Conservation (phyloP, 768 basidiomycete species). For the Hemileccinum rubropunctum region DNA sequence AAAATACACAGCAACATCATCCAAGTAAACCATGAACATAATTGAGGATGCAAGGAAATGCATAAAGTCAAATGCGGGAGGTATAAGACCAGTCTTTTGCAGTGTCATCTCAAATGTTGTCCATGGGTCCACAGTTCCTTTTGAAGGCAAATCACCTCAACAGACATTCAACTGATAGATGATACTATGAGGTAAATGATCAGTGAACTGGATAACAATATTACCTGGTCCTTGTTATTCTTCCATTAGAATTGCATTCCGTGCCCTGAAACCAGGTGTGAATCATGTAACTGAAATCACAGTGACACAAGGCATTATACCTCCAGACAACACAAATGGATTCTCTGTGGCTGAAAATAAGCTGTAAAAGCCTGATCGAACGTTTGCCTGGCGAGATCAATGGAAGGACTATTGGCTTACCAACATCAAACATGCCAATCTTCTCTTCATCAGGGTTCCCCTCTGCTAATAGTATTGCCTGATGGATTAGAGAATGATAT, state of each 20-base stretch:
- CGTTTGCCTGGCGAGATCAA: no score
- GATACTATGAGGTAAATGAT: no score
- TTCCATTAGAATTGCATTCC: conserved; percentile 99
- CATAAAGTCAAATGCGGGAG: conserved; percentile 80
- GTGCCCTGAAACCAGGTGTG: conserved; percentile 45
- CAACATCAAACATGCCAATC: conserved; percentile 26
- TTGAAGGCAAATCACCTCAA: no score
- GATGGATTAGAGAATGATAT: neutral
- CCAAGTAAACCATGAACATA: conserved; percentile 85
- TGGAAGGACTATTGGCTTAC: conserved; percentile 4
- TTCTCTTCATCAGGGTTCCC: conserved; percentile 25
- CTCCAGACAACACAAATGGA: conserved; percentile 81
- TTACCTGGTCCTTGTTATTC: no score
- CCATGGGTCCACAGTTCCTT: no score
- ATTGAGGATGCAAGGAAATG: conserved; percentile 89
- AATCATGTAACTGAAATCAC: neutral
- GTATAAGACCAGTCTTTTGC: conserved; percentile 77
- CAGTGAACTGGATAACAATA: no score
- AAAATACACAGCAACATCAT: conserved; percentile 76
- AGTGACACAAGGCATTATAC: conserved; percentile 41
- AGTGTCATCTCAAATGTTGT: conserved; percentile 89
- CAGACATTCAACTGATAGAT: no score
- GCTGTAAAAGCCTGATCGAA: conserved; percentile 64
- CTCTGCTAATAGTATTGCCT: conserved; percentile 11
- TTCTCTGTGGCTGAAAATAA: conserved; percentile 82